Conservation (phyloP, 2,329 filamentous ascomycete species). For the Penicillium carneum region DNA sequence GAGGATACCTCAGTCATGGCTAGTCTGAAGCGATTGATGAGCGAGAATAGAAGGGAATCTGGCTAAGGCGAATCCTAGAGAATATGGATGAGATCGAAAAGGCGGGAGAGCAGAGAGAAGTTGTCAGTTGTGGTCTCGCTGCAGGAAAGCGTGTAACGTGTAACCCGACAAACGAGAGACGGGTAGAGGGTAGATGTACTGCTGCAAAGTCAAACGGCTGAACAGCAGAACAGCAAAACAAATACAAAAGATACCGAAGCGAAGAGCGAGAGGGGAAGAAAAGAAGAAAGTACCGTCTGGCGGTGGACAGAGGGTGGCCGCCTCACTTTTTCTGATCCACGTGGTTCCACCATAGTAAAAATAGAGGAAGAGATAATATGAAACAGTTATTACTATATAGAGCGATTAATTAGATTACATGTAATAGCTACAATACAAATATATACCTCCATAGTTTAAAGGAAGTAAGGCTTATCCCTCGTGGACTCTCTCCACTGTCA, state of each 20-base stretch:
- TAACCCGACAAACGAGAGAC: constrained; percentile 14
- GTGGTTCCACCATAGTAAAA: constrained; percentile 23
- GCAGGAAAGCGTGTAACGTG: constrained; percentile 22
- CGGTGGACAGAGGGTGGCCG: constrained; percentile 34
- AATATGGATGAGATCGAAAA: constrained; percentile 17
- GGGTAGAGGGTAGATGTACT: not conserved
- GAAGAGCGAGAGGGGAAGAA: constrained; percentile 18
- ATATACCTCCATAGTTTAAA: not conserved
- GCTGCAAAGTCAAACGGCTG: not conserved
- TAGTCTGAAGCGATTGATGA: constrained; percentile 26
- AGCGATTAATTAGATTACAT: not conserved
- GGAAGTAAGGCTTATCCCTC: constrained; percentile 25
- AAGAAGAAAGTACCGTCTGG: constrained; percentile 30
- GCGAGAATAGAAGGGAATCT: constrained; percentile 15
- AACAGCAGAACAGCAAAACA: constrained; percentile 1
- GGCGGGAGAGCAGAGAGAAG: not conserved
- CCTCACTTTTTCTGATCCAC: constrained; percentile 39
- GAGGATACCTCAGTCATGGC: constrained; percentile 86
- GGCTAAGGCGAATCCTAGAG: constrained; percentile 13
- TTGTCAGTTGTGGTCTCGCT: constrained; percentile 16
- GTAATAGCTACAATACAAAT: not conserved
- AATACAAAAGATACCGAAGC: constrained; percentile 9
- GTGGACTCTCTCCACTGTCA: constrained; percentile 34
- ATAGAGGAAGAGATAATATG: not conserved
- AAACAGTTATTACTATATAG: not conserved